Percentiles rank a stretch among this genome's conserved stretches.
Conservation (phyloP, 78 protist species). For the Thecamonas trahens region DNA sequence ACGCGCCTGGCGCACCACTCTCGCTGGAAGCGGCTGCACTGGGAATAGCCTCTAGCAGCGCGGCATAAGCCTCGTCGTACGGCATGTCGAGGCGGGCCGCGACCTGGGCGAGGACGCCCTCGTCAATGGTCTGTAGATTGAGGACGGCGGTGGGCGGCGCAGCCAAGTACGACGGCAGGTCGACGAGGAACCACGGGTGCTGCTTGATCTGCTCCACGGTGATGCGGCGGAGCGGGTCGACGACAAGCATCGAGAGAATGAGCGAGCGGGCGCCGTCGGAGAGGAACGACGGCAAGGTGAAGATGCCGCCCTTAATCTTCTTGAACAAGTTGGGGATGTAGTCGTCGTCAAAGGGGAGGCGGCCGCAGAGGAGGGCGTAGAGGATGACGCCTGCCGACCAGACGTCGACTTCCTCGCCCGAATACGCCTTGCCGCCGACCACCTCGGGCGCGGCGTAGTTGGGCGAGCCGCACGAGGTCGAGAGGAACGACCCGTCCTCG, state of each 20-base stretch:
- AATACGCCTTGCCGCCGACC: conserved; percentile 78
- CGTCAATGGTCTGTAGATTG: background rate
- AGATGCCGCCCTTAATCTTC: conserved; percentile 83
- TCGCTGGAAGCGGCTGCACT: background rate
- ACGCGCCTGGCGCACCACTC: background rate
- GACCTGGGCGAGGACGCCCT: background rate
- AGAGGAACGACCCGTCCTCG: conserved; percentile 93
- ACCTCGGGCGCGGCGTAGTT: conserved; percentile 99
- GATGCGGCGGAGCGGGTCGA: conserved; percentile 89
- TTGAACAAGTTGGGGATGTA: conserved; percentile 91
- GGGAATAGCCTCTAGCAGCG: background rate
- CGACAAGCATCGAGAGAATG: conserved; percentile 84
- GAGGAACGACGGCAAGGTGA: conserved; percentile 69
- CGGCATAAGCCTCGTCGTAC: background rate
- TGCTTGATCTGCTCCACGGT: conserved; percentile 79
- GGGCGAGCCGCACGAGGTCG: conserved; percentile 97
- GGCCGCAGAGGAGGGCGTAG: conserved; percentile 86
- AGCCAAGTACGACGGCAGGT: conserved; percentile 63
- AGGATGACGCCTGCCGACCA: conserved; percentile 80
- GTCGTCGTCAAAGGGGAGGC: conserved; percentile 96
- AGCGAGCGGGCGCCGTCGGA: conserved; percentile 70
- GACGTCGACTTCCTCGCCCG: conserved; percentile 95
- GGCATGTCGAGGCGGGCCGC: background rate
- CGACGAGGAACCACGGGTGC: conserved; percentile 76
- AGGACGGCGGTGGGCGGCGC: too few relatives aligned